Conservation (phyloP, 352 stramenopile species). For the Phytophthora melonis region DNA sequence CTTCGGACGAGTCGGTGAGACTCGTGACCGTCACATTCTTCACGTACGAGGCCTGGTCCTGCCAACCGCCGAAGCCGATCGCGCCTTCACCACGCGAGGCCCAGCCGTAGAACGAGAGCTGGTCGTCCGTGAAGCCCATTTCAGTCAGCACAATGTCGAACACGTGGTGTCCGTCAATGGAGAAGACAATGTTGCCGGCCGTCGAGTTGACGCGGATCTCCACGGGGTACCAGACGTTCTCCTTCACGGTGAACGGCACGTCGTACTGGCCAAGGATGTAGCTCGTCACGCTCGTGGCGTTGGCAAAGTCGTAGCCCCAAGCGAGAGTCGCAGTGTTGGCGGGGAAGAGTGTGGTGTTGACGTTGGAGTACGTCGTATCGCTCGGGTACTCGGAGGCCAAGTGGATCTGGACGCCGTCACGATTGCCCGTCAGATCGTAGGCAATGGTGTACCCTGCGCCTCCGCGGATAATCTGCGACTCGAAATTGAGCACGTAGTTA, state of each 20-base stretch:
- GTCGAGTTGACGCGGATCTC: slow-evolving; percentile 74
- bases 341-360: slow-evolving; percentile 43
- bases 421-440: slow-evolving; percentile 43
- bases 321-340: slow-evolving; percentile 38
- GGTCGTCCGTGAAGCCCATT: slow-evolving; percentile 28
- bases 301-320: slow-evolving; percentile 43
- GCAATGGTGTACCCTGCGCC: slow-evolving; percentile 32
- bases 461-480: slow-evolving; percentile 41
- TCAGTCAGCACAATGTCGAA: slow-evolving; percentile 41
- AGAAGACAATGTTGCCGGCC: slow-evolving; percentile 48
- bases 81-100: slow-evolving; percentile 27
- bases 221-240: slow-evolving; percentile 66
- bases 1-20: slow-evolving; percentile 18
- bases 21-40: slow-evolving; percentile 32
- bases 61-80: slow-evolving; percentile 38
- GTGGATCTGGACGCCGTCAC: slow-evolving; percentile 46
- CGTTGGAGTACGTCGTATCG: slow-evolving; percentile 39
- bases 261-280: slow-evolving; percentile 44
- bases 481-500: slow-evolving; percentile 37
- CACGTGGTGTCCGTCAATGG: slow-evolving; percentile 30
- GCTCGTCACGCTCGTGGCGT: slow-evolving; percentile 39
- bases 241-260: slow-evolving; percentile 79
- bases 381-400: slow-evolving; percentile 42
- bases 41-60: slow-evolving; percentile 35
- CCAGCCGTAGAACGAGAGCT: slow-evolving; percentile 32